Base-by-base conservation (phyloP, 129 eudicot species). In the Silybum marianum region DNA sequence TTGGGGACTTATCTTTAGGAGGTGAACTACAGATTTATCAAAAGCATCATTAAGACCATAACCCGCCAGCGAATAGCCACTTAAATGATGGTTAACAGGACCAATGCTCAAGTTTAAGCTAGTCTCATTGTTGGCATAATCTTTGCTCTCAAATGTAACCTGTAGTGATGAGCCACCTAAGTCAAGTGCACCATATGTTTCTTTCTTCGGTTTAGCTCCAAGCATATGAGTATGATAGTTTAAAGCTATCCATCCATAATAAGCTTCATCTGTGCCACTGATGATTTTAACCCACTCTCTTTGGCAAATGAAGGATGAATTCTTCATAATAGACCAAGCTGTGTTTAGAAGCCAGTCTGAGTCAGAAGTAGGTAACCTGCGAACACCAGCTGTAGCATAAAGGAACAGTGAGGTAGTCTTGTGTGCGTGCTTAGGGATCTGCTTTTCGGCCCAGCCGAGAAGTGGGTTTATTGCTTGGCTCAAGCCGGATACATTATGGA, bases 171-270 rank as follows among this genome's bases (percentile, higher is more conserved):
- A 96, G 76, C 99, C 99, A 83, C 99, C 99, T 72, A 96, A 84
- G 69, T 96, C 99, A 68, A 96, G 98, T 44, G 99, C 97, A 78
- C 99, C 99, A 84, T 85, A 93, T 14, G 99, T 96, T 79, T 87
- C 91, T 78, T 81, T 90, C 19, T 83, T 82, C 0, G 93, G 96
- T 16, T 73, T 76, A 24, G 94, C 88, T 71, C 99, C 98, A 58
- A 96, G 86, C 22, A 90, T 88, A 80, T 83, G 86, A 23, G 92
- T 88, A 25, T 96, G 92, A 90, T 91, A 84, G 73, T 96, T 96
- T 75, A 96, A 84, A 82, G 99, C 98, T 82, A 96, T 96, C 99
- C 99, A 96, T 81, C 99, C 99, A 80, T 82, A 96, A 89, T 93
- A 96, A 16, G 99, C 99, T 85, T 96, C 99, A 82, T 96, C 99